Conservation (phyloP, 164 flowering plant genomes). For the Chimonanthus salicifolius region DNA sequence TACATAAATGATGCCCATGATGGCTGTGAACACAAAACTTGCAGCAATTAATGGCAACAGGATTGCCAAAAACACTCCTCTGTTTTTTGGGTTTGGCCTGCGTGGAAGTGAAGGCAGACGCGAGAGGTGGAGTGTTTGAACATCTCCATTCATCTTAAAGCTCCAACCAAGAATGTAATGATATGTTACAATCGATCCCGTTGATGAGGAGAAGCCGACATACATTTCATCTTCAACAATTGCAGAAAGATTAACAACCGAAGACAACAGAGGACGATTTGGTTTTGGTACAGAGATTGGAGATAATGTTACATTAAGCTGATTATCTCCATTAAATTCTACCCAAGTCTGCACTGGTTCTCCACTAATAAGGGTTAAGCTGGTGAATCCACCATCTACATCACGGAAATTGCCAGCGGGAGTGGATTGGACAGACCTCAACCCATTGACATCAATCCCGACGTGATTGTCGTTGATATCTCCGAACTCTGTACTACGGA, state of each 20-base stretch:
- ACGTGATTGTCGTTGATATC: constrained; percentile 23
- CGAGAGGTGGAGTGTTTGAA: constrained; percentile 29
- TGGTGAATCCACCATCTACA: neutral
- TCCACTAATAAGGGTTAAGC: constrained; percentile 7
- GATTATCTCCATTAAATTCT: constrained; percentile 15
- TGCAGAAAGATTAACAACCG: constrained; percentile 37
- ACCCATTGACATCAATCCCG: constrained; percentile 20
- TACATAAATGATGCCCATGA: neutral
- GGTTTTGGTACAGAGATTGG: constrained; percentile 33
- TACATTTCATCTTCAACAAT: constrained; percentile 40
- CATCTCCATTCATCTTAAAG: constrained; percentile 39
- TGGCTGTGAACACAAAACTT: neutral
- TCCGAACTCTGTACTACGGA: neutral
- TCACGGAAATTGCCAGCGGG: constrained; percentile 6
- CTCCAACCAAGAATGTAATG: constrained; percentile 63
- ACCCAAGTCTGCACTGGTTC: constrained; percentile 22
- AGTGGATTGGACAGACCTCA: constrained; percentile 8
- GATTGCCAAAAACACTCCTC: constrained; percentile 4
- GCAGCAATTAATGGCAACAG: neutral
- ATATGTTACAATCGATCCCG: constrained; percentile 52
- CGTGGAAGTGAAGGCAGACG: constrained; percentile 40
- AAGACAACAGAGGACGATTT: constrained; percentile 34
- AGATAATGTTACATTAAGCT: constrained; percentile 23
- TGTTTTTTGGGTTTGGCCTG: constrained; percentile 8
- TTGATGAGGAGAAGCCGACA: constrained; percentile 62